Base-by-base conservation (phyloP, 768 basidiomycete species). In the Serendipita sp. region DNA sequence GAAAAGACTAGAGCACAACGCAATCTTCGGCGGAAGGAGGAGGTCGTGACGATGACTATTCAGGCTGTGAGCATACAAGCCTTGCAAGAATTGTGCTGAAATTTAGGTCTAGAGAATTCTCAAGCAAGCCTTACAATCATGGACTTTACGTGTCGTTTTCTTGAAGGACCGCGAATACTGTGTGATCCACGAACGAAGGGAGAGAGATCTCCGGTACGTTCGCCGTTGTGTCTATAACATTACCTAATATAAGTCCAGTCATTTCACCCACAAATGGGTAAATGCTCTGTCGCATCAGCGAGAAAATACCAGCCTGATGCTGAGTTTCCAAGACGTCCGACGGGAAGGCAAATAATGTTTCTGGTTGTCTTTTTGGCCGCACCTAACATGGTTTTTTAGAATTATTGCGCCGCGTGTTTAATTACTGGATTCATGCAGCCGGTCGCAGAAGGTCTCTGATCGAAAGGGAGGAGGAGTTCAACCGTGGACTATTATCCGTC, bases 321-420 rank as follows among this genome's bases (percentile, higher is more conserved):
- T 89, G 70, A 91, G 87, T 70, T 88, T 89, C 72, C 80, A 84
- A 64, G 80, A 86, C 66, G 83, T 92, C 50, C 89, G 88, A 72
- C 80, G 80, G 48, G 88, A 90, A 78, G 90, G 90, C 83, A 69
- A 43, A 73, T 66, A 36, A 43, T 65, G 62, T 3, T 46, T 1
- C 36, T 1, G 23, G 23, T 23, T 23, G 23, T 23, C 27, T 36
- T 27, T 3, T 16, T 46, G 23, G 37, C 23, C 43, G 33, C 18
- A 23, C 53, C 10, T 10, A 23, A 4, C 40, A 55, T 31, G 6
- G 34, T 58, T 15, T 62, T 43, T 15, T 68, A 91, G 89, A 91
- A 71, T 79, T 76, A 64, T 77, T 84, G 68, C 81, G 83, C 50
- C 81, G 82, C 43, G 76, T 81, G 68, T 88, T 91, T 73, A 74